Conservation (phyloP, 495 filamentous ascomycete species). For the Astrothelium macrocarpum region DNA sequence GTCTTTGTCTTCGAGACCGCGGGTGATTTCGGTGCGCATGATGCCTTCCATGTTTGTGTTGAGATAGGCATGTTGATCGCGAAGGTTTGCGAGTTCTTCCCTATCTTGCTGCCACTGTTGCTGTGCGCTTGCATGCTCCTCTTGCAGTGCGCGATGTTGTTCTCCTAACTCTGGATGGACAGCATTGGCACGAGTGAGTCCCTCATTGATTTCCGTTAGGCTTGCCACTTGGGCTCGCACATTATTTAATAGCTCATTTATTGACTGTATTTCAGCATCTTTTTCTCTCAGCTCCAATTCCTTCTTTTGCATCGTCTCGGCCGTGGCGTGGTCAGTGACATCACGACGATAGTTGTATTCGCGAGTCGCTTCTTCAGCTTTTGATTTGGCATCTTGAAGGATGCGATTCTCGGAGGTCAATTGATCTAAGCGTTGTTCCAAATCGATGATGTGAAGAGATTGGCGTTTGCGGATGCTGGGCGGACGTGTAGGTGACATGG, state of each 20-base stretch:
- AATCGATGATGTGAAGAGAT: conserved; percentile 90
- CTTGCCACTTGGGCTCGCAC: conserved; percentile 68
- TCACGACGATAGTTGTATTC: conserved; percentile 43
- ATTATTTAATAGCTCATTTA: conserved; percentile 65
- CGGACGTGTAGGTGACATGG: conserved; percentile 87
- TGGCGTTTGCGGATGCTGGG: conserved; percentile 86
- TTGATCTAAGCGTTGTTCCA: conserved; percentile 67
- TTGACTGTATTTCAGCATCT: conserved; percentile 70
- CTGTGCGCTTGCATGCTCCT: conserved; percentile 44
- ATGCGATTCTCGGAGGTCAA: conserved; percentile 70
- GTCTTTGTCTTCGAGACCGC: conserved; percentile 61
- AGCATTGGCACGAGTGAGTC: conserved; percentile 36
- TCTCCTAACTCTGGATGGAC: conserved; percentile 23
- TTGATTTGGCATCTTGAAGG: conserved; percentile 59
- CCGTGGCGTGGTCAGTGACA: conserved; percentile 43
- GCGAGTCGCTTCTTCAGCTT: conserved; percentile 52
- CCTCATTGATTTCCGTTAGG: conserved; percentile 64
- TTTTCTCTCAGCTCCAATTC: conserved; percentile 47
- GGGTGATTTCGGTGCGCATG: conserved; percentile 51
- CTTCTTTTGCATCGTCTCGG: conserved; percentile 46
- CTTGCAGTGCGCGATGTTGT: conserved; percentile 58
- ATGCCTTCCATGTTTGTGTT: conserved; percentile 54
- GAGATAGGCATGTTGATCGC: conserved; percentile 48
- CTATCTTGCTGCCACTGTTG: conserved; percentile 38
- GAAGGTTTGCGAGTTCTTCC: conserved; percentile 55